Percentiles rank a stretch among this genome's conserved stretches.
phyloP scores from a whole-genome alignment of 345 rosid genomes.

The Clarkia xantiana region DNA sequence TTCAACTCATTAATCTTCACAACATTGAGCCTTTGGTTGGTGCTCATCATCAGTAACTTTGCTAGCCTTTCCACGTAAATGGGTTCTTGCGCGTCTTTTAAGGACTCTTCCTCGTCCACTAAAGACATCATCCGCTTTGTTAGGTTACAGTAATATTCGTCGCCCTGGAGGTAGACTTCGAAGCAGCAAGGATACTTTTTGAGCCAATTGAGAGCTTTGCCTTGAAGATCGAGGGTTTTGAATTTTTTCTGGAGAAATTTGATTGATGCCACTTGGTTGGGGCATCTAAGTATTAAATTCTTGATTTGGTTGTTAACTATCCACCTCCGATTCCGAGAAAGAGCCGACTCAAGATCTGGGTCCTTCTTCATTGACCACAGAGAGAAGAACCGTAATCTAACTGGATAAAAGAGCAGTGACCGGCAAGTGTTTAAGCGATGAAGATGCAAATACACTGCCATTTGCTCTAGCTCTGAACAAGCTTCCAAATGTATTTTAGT shows the following conservation, averaged over 20 bases:
- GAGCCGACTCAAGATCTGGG: conserved; percentile 67
- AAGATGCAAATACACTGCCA: conserved; percentile 3
- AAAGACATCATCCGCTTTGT: conserved; percentile 61
- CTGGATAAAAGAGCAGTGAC: conserved; percentile 8
- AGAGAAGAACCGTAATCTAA: conserved; percentile 38
- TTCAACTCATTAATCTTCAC: conserved; percentile 58
- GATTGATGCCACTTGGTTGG: conserved; percentile 43
- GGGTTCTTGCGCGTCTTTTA: conserved; percentile 57
- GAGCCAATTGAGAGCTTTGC: conserved; percentile 86
- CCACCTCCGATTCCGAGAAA: conserved; percentile 80
- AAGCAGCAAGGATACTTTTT: conserved; percentile 86
- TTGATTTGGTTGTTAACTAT: conserved; percentile 76
- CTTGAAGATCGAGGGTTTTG: conserved; percentile 86
- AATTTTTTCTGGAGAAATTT: conserved; percentile 75
- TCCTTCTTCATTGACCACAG: conserved; percentile 92
- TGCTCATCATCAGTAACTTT: conserved; percentile 75
- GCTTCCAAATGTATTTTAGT: too few species aligned
- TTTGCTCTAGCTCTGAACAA: background rate
- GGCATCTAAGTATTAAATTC: conserved; percentile 62
- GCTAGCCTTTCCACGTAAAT: conserved; percentile 40
- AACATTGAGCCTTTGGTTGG: conserved; percentile 56
- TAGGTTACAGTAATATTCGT: conserved; percentile 52
- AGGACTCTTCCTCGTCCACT: conserved; percentile 66
- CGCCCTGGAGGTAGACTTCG: conserved; percentile 41
- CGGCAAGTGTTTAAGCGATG: background rate